Conservation (phyloP, 371 early-diverging fungal genomes). For the Haplosporangium sp. region DNA sequence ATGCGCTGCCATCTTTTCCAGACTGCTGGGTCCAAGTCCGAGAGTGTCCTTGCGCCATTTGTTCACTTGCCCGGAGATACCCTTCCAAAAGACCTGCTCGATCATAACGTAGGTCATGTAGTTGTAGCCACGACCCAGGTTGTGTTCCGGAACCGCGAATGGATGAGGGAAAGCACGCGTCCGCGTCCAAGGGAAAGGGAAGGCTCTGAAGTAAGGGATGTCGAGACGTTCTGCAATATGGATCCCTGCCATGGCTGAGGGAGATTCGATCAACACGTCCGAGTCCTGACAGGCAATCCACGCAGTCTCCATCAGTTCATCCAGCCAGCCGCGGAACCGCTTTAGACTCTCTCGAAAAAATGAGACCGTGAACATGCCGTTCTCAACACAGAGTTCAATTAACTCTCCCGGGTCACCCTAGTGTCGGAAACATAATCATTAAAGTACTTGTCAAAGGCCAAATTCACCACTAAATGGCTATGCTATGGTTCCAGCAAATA, state of each 20-base stretch:
- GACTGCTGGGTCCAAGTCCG: slow-evolving; percentile 63
- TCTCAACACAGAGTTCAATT: slow-evolving; percentile 76
- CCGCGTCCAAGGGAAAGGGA: slow-evolving; percentile 89
- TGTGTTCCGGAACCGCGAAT: slow-evolving; percentile 75
- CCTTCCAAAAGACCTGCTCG: slow-evolving; percentile 83
- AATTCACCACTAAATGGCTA: not conserved
- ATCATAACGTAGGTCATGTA: slow-evolving; percentile 83
- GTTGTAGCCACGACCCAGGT: slow-evolving; percentile 78
- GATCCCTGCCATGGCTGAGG: slow-evolving; percentile 82
- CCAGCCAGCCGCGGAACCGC: slow-evolving; percentile 82
- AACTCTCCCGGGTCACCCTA: slow-evolving; percentile 60
- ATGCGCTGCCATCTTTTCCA: slow-evolving; percentile 68
- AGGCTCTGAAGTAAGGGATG: slow-evolving; percentile 80
- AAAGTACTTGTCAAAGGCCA: not conserved
- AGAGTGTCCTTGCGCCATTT: slow-evolving; percentile 69
- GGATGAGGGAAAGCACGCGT: slow-evolving; percentile 86
- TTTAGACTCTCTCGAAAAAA: slow-evolving; percentile 75
- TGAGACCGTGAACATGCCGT: slow-evolving; percentile 79
- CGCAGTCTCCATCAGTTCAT: slow-evolving; percentile 72
- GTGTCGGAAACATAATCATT: not conserved
- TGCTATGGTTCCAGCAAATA: not conserved
- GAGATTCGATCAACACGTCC: slow-evolving; percentile 81
- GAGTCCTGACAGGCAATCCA: slow-evolving; percentile 82
- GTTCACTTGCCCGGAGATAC: slow-evolving; percentile 73
- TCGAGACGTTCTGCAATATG: slow-evolving; percentile 83